A percentile compares a stretch with the other conserved stretches of the same genome.
phyloP scores from a whole-genome alignment of 1,284 basidiomycete species.

The Rhodotorula sp. region DNA sequence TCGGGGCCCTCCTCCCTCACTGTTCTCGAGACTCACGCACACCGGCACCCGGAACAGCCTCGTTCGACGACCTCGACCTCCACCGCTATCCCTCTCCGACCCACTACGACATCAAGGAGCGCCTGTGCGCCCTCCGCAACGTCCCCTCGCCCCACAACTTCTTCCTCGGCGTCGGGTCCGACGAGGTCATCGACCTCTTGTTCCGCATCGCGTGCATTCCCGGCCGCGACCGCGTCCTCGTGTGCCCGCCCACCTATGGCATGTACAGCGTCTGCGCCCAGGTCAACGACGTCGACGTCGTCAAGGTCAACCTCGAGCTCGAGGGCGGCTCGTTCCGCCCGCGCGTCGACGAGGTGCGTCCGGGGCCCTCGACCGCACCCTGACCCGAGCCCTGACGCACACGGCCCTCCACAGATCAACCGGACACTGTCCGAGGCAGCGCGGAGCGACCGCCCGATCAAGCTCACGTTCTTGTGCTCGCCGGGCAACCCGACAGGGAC shows the following conservation, averaged over 20 bases:
- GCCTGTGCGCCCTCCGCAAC: constrained; percentile 70
- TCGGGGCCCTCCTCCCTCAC: not conserved
- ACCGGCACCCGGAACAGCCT: constrained; percentile 1
- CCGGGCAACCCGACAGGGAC: constrained; percentile 98
- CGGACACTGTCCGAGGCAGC: constrained; percentile 64
- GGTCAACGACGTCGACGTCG: constrained; percentile 86
- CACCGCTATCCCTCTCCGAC: constrained; percentile 87
- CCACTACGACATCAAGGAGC: constrained; percentile 74
- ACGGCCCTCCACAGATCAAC: constrained; percentile 62
- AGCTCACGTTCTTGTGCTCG: constrained; percentile 92
- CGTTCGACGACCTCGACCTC: constrained; percentile 57
- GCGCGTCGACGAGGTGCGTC: constrained; percentile 66
- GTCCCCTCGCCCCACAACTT: constrained; percentile 66
- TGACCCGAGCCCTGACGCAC: constrained; percentile 25
- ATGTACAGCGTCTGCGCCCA: constrained; percentile 97
- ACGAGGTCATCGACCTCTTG: constrained; percentile 94
- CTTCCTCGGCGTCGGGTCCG: constrained; percentile 94
- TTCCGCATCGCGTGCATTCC: constrained; percentile 87
- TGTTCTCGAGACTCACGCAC: no score
- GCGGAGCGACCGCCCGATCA: constrained; percentile 58
- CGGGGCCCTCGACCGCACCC: not conserved
- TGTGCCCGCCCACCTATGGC: constrained; percentile 88
- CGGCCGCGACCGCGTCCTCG: constrained; percentile 60
- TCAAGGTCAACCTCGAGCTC: constrained; percentile 76
- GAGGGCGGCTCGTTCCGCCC: constrained; percentile 75